Base-by-base conservation (phyloP, 768 basidiomycete species). In the Kwoniella pini region DNA sequence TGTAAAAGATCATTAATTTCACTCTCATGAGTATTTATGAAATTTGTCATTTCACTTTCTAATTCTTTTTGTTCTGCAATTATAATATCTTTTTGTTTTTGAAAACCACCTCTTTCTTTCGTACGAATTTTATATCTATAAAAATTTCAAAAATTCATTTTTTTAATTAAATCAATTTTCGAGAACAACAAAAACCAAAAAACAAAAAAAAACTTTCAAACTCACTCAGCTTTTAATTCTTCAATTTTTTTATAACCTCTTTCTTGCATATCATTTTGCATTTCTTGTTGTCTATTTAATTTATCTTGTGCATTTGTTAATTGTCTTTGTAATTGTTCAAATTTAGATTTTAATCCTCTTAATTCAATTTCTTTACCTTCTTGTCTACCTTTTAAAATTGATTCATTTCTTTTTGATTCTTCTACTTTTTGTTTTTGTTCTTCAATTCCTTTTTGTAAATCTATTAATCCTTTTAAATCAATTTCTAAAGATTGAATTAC, bases 251-350 rank as follows among this genome's bases (percentile, higher is more conserved):
- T 82, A 63, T 87, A 86, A 67, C 85, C 87, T n/a, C 86, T 83
- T 12, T 82, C 69, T 56, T 87, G 86, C 76, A 88, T 89, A 57
- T 93, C 91, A 75, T 89, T 88, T 5, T 87, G 87, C 63, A 89
- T 87, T 62, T 84, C 83, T 71, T 89, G 86, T 0, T 88, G 87
- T 26, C 89, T 85, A 57, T 88, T 85, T 9, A 92, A 83, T 77
- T 91, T 92, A 67, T 90, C 88, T 44, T 85, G 83, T 4, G 92
- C 92, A 75, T 93, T 91, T 7, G 81, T 79, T 11, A 90, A 81
- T 74, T 94, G 91, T 61, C 87, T 87, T 63, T 84, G 81, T n/a
- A 89, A 85, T 50, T 91, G 89, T 89, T 95, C 88, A 62, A 84
- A 84, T 67, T 84, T 84, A 48, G 86, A 82, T 39, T 82, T 80